Evolutionary conservation across 1,139 yeast genomes (phyloP).

Genomic region (Tardiomyces digboiensis): DNA sequence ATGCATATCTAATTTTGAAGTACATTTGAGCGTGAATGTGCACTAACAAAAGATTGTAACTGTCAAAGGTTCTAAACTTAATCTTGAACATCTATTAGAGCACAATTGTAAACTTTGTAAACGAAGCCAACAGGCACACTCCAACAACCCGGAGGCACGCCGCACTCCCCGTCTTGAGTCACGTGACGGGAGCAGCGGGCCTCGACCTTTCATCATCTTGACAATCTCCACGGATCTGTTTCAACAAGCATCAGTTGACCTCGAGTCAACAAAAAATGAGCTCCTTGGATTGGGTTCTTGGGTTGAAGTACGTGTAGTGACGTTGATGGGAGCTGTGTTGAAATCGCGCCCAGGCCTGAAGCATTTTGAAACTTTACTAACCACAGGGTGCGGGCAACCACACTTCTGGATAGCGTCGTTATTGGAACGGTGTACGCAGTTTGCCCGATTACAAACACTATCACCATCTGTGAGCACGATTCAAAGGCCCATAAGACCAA

Average conservation of each 20-base stretch:
- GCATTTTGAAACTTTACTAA: not conserved
- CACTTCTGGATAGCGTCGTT: conserved; percentile 46
- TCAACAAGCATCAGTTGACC: not conserved
- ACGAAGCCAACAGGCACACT: too few species aligned
- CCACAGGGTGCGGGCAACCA: conserved; percentile 48
- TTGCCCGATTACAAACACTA: conserved; percentile 34
- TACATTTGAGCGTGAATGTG: too few species aligned
- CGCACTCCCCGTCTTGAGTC: too few species aligned
- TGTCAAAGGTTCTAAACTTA: too few species aligned
- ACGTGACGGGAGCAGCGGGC: too few species aligned
- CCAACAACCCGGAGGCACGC: too few species aligned
- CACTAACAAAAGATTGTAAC: too few species aligned
- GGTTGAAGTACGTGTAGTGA: conserved; percentile 6
- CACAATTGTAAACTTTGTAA: too few species aligned
- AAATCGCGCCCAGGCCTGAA: not conserved
- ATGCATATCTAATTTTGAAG: too few species aligned
- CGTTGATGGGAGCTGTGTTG: not conserved
- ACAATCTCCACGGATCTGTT: too few species aligned
- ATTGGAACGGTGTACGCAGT: conserved; percentile 57
- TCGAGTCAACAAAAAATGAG: conserved; percentile 3
- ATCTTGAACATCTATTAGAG: too few species aligned
- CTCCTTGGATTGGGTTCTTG: conserved; percentile 9
- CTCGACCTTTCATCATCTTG: too few species aligned
- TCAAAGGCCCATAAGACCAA: conserved; percentile 12
- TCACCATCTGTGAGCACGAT: conserved; percentile 24